Evolutionary conservation across 2,329 filamentous ascomycete species (phyloP).

Genomic region (Pseudogymnoascus sp.): DNA sequence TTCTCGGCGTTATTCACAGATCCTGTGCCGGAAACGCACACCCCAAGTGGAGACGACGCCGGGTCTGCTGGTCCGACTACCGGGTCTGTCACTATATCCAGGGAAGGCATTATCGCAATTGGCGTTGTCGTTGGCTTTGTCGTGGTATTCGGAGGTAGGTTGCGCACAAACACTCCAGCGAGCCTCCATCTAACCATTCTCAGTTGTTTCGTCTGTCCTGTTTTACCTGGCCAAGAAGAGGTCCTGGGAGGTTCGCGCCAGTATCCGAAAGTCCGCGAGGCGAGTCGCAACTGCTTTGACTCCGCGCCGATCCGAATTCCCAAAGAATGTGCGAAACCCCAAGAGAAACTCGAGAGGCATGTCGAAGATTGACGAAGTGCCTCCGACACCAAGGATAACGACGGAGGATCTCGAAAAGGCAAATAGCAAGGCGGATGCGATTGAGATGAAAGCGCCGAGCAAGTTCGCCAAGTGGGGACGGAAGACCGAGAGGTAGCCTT

Average conservation of each 20-base stretch:
- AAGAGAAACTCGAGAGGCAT: constrained; percentile 33
- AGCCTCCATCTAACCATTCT: constrained; percentile 6
- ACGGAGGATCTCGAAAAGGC: constrained; percentile 54
- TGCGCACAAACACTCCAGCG: not conserved
- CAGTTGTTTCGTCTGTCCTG: constrained; percentile 44
- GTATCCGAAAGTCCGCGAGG: constrained; percentile 58
- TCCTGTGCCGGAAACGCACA: constrained; percentile 6
- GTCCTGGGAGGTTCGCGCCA: constrained; percentile 72
- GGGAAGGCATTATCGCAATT: constrained; percentile 64
- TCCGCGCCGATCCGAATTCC: constrained; percentile 53
- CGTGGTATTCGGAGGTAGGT: constrained; percentile 60
- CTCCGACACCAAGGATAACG: constrained; percentile 47
- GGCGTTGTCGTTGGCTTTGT: constrained; percentile 62
- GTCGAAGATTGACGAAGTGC: constrained; percentile 45
- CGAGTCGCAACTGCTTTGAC: constrained; percentile 54
- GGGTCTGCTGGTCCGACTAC: constrained; percentile 58
- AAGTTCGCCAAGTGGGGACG: constrained; percentile 25
- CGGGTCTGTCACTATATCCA: constrained; percentile 55
- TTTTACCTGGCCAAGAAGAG: constrained; percentile 78
- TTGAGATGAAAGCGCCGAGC: constrained; percentile 25
- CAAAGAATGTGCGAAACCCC: constrained; percentile 43
- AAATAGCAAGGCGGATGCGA: constrained; percentile 21
- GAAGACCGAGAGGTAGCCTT: constrained; percentile 20
- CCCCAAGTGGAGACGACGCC: constrained; percentile 30
- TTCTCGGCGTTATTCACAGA: constrained; percentile 24